Conservation (phyloP, 495 filamentous ascomycete species). For the Cryomyces minteri region DNA sequence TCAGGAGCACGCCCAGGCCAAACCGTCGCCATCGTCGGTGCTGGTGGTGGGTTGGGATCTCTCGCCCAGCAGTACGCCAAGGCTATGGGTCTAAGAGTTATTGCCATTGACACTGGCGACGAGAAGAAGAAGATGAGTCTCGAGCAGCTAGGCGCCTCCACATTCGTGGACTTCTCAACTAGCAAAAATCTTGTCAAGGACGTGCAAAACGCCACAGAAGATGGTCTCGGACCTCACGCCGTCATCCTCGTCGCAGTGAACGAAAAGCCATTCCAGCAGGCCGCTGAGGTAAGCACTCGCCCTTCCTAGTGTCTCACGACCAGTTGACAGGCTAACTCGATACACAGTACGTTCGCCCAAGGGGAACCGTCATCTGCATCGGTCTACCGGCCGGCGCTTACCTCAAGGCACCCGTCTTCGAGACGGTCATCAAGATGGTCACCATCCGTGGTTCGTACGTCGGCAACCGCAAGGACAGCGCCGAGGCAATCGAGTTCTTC, state of each 20-base stretch:
- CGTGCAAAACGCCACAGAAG: constrained; percentile 58
- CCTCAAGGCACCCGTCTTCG: constrained; percentile 68
- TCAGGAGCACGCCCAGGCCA: constrained; percentile 55
- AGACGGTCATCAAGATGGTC: constrained; percentile 75
- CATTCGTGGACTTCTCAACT: constrained; percentile 62
- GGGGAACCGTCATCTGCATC: constrained; percentile 66
- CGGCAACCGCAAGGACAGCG: constrained; percentile 68
- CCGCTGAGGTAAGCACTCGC: constrained; percentile 31
- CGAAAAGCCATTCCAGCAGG: constrained; percentile 91
- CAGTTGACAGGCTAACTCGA: background rate
- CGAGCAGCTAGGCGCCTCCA: constrained; percentile 41
- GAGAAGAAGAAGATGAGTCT: constrained; percentile 56
- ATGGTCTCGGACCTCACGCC: constrained; percentile 71
- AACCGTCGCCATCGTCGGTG: constrained; percentile 71
- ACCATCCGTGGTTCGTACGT: constrained; percentile 87
- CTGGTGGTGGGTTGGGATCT: constrained; percentile 70
- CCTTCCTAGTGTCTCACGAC: background rate
- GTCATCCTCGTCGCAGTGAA: constrained; percentile 69
- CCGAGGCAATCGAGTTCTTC: constrained; percentile 82
- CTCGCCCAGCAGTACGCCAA: constrained; percentile 74
- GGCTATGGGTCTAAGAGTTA: constrained; percentile 65
- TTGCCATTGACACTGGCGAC: constrained; percentile 64
- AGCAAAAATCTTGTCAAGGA: constrained; percentile 61
- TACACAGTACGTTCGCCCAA: constrained; percentile 51
- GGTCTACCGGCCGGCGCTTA: constrained; percentile 65